Percentiles rank a stretch among this genome's conserved stretches.
Conservation (phyloP, 306 rosid species). For the Prunus padus region DNA sequence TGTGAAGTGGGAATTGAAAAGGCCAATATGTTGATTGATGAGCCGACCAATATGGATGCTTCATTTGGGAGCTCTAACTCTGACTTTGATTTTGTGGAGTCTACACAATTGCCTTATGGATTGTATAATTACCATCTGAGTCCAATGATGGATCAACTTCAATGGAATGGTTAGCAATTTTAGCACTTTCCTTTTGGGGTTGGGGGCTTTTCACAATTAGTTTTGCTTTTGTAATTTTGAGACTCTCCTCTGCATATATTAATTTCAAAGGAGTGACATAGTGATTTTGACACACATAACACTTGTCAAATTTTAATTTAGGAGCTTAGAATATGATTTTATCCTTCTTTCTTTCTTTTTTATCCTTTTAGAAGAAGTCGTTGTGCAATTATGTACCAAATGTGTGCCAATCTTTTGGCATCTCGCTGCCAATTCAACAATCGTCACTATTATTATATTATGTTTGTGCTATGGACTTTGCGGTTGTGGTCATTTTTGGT, state of each 20-base stretch:
- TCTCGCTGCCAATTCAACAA: too few relatives aligned
- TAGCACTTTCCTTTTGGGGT: background rate
- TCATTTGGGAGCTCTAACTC: slow-evolving; percentile 26
- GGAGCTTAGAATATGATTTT: too few relatives aligned
- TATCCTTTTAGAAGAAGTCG: too few relatives aligned
- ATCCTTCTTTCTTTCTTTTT: too few relatives aligned
- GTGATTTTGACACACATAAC: too few relatives aligned
- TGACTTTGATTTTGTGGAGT: slow-evolving; percentile 32
- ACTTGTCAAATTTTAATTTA: too few relatives aligned
- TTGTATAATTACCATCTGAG: slow-evolving; percentile 23
- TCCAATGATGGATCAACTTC: slow-evolving; percentile 27
- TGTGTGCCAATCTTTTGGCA: too few relatives aligned
- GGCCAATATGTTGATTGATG: background rate
- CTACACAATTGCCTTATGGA: slow-evolving; percentile 21
- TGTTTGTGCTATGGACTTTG: too few relatives aligned
- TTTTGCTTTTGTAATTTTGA: background rate
- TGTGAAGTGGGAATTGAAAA: background rate
- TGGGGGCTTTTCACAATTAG: background rate
- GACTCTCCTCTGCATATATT: background rate
- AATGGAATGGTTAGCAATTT: slow-evolving; percentile 20
- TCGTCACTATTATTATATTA: too few relatives aligned
- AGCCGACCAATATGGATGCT: slow-evolving; percentile 10
- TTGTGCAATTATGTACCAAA: too few relatives aligned
- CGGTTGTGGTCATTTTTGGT: too few relatives aligned
- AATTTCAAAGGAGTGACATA: too few relatives aligned